Base-by-base conservation (phyloP, 2,329 filamentous ascomycete genomes). In the Colletotrichum sp. region DNA sequence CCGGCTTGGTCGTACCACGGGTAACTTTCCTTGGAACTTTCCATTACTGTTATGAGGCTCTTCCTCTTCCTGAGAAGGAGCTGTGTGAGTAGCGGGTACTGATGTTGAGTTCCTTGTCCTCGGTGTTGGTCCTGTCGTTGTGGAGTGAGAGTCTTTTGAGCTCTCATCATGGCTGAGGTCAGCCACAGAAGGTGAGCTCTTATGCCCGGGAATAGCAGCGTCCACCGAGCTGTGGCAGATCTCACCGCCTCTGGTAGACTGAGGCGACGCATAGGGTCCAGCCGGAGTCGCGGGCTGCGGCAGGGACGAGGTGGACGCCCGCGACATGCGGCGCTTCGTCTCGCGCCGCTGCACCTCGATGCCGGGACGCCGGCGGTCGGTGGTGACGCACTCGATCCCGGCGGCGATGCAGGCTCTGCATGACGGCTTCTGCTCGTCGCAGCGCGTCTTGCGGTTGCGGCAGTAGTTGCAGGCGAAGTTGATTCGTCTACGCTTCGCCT, bases 381-480 rank as follows among this genome's bases (percentile, higher is more conserved):
- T 79, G 9, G 80, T 81, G 72, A 80, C 77, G 66, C 80, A 81
- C 16, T 76, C 71, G 60, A 81, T 79, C 48, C 78, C 76, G 8
- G 80, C 77, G 48, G 78, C 71, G 55, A 69, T 90, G 78, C 81
- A 82, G 66, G 81, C 81, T 18, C 77, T 66, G 73, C 81, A 82
- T 65, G 79, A 80, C 7, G 81, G 81, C 32, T 76, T 77, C 48
- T 77, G 71, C n/a, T 80, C 79, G 62, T 82, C 81, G 72, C 80
- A 82, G 16, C 81, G 79, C 16, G 81, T 81, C 75, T 82, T 82
- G 69, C 81, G 78, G 67, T 79, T 80, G 13, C 81, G 79, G 73
- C 81, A 82, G 66, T 79, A 78, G 56, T 80, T 80, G 66, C 79
- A 80, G 15, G 79, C 79, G 48, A 79, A 75, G 64, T 75, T 75